Percentiles rank a stretch among this genome's conserved stretches.
Evolutionary conservation across 192 early-diverging fungal genomes (phyloP).

Genomic region (Chytriomyces sp.): DNA sequence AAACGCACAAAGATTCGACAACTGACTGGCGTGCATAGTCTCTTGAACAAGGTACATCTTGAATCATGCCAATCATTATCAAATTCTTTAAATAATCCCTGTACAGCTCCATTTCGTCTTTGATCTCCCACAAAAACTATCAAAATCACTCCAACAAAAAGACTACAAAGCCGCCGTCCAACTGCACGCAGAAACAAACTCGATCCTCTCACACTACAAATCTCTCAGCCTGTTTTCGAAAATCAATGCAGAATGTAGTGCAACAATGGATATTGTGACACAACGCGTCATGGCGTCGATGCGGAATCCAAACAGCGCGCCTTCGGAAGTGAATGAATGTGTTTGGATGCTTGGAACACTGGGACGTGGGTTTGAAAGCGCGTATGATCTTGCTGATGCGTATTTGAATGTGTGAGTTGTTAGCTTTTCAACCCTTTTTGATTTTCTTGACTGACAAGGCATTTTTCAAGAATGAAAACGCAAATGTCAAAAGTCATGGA

Average conservation of each 20-base stretch:
- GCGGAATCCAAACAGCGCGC: constrained; percentile 39
- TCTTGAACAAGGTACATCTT: constrained; percentile 65
- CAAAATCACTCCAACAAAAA: constrained; percentile 59
- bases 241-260: constrained; percentile 80
- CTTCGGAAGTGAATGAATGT: constrained; percentile 55
- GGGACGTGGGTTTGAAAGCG: constrained; percentile 24
- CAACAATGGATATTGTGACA: constrained; percentile 76
- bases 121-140: constrained; percentile 79
- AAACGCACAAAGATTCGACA: constrained; percentile 76
- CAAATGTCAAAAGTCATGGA: constrained; percentile 25
- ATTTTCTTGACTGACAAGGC: constrained; percentile 4
- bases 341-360: constrained; percentile 46
- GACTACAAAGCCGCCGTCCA: constrained; percentile 77
- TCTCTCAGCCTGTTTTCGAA: constrained; percentile 76
- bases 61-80: background rate
- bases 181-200: constrained; percentile 72
- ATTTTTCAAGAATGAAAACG: constrained; percentile 16
- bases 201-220: constrained; percentile 78
- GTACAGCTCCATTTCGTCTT: constrained; percentile 82
- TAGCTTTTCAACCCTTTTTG: background rate
- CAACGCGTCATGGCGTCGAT: constrained; percentile 63
- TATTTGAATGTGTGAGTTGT: constrained; percentile 34
- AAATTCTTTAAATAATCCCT: constrained; percentile 6
- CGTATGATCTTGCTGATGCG: constrained; percentile 39
- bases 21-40: constrained; percentile 71